Evolutionary conservation across 495 filamentous ascomycete species (phyloP), one percentile per base, ranked within the genome.

Genomic region (Penicillium angulare): DNA sequence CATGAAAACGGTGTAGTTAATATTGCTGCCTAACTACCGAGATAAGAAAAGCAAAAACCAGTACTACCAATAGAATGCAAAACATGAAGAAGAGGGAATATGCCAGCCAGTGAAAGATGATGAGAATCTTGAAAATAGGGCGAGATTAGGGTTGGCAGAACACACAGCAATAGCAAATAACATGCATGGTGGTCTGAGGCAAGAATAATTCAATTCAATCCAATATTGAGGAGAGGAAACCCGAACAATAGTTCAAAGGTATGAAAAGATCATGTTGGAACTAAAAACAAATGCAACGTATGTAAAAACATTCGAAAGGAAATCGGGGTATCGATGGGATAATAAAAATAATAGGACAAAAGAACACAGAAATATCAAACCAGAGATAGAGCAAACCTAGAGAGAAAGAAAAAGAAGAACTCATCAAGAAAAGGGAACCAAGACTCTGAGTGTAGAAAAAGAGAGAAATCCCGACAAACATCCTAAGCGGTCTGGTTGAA

Each of bases 291-390:
- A 41, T 23, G 10, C 20, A 24, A 24, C 9, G 13, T 41, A 13
- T 41, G 15, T 23, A 41, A 15, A 20, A 5, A 22, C 22, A 23
- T 15, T 17, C 15, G 10, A 24, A 41, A 41, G 38, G 21, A 24
- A 41, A 41, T 41, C 38, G 38, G 38, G 38, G 38, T 41, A 41
- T 41, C 38, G 38, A 41, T 41, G 38, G 38, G 38, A 41, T 24
- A 24, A 40, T 39, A 20, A 41, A 41, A 41, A n/a, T 9, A 41
- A 41, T 41, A 22, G 24, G 5, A 41, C 20, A 15, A 35, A 35
- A 35, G 9, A 35, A 9, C 33, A 35, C 12, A 29, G 12, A 29
- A 12, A 12, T 6, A 29, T 29, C 26, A 15, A 38, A 18, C 20
- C 34, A 9, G 34, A 38, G 7, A 38, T 15, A 21, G 34, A 38